These are phyloP conservation scores for Phytophthora colocasiae DNA, from an alignment of 352 stramenopile species.

Conservation along the genomic window DNA sequence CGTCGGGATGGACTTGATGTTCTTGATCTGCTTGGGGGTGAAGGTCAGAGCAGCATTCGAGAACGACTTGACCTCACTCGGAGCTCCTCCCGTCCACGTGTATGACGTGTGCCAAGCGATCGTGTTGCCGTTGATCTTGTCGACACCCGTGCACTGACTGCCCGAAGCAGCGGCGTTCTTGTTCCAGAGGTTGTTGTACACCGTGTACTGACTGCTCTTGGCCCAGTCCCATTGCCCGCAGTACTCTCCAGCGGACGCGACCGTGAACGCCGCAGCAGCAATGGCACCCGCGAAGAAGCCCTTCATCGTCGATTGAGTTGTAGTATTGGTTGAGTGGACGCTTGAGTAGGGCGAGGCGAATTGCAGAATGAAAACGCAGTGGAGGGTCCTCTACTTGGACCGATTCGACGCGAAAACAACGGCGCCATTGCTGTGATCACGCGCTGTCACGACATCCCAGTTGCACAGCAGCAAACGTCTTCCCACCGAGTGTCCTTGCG, in stretches of 20 bases:
- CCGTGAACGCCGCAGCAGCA: slow-evolving; percentile 18
- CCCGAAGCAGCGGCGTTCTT: slow-evolving; percentile 39
- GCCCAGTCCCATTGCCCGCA: slow-evolving; percentile 46
- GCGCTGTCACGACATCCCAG: slow-evolving; percentile 9
- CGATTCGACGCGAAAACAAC: slow-evolving; percentile 10
- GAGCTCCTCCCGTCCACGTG: slow-evolving; percentile 36
- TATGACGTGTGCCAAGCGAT: slow-evolving; percentile 54
- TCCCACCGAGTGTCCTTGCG: slow-evolving; percentile 8
- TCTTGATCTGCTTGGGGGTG: slow-evolving; percentile 35
- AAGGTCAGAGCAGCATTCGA: slow-evolving; percentile 50
- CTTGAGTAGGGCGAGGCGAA: slow-evolving; percentile 12
- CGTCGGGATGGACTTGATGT: slow-evolving; percentile 42
- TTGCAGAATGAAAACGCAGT: slow-evolving; percentile 24
- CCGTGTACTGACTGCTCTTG: slow-evolving; percentile 45
- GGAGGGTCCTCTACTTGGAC: not conserved
- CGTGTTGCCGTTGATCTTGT: slow-evolving; percentile 38
- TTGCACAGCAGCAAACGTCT: slow-evolving; percentile 7
- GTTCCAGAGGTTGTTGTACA: slow-evolving; percentile 65
- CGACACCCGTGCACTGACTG: slow-evolving; percentile 53
- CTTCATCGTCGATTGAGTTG: slow-evolving; percentile 20
- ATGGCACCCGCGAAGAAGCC: slow-evolving; percentile 26
- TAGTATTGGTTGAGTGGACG: not conserved
- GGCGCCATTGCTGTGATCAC: not conserved
- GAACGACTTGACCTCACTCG: slow-evolving; percentile 51
- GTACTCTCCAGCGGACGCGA: slow-evolving; percentile 26